Evolutionary conservation across 495 filamentous ascomycete genomes (phyloP), one percentile per base, ranked within the genome.

Genomic region (Staphylotrichum longicolle): DNA sequence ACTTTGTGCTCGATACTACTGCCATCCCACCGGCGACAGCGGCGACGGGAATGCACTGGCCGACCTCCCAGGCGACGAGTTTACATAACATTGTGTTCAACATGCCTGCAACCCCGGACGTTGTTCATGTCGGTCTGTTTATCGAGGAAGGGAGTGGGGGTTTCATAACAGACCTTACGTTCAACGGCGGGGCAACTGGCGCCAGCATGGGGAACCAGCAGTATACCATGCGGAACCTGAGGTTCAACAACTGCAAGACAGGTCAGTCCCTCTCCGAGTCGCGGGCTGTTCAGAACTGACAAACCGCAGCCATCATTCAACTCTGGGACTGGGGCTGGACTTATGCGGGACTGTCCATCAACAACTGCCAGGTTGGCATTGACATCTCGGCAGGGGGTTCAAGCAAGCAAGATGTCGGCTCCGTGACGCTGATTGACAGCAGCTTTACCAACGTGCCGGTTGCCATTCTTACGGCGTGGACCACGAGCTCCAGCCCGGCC

Each of bases 51-150:
- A 87, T 94, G 56, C 89, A 93, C 66, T 94, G 90, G 90, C 88
- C 88, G 0, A 89, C 86, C 30, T 85, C 86, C 12, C 86, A 92
- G 65, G 87, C 88, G 4, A 88, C 88, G 7, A 89, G 86, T 66
- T 76, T 91, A 40, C 89, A 92, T 68, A 94, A 94, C 70, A 78
- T 92, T 35, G 77, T 85, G 20, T 92, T 95, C 73, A 78, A 81
- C 60, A 88, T 93, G 87, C 77, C 79, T 5, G 83, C 77, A 20
- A 76, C 77, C 30, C 72, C 77, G 0, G 78, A 77, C 32, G 83
- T 82, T n/a, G 88, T 84, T 9, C 83, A 90, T 48, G 82, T 88
- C 54, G 91, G 90, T 48, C 64, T 95, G 37, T 91, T 90, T 68
- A 86, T 89, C 56, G 89, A 92, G 67, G 83, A 82, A 55, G 90